A percentile compares a stretch with the other conserved stretches of the same genome.
Evolutionary conservation across 2,329 filamentous ascomycete genomes (phyloP).

Genomic region (Sporothrix globosa): DNA sequence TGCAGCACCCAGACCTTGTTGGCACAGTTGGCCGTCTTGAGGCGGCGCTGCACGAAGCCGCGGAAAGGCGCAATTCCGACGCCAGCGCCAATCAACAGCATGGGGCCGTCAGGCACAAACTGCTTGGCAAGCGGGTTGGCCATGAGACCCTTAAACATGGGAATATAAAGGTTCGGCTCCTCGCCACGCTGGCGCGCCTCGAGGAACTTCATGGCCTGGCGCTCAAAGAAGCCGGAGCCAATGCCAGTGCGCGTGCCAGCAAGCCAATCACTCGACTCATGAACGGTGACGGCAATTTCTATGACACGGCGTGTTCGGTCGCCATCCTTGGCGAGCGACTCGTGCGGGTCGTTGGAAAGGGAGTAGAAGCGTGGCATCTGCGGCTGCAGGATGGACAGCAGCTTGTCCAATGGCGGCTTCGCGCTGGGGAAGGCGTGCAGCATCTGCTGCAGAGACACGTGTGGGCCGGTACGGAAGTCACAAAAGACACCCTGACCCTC

Average conservation of each 20-base stretch:
- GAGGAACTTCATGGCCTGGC: constrained; percentile 74
- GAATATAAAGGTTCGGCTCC: constrained; percentile 70
- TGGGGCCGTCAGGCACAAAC: constrained; percentile 91
- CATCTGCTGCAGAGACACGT: constrained; percentile 83
- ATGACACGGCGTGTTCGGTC: constrained; percentile 76
- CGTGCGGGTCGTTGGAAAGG: constrained; percentile 90
- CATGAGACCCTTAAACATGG: constrained; percentile 99
- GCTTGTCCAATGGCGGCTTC: constrained; percentile 79
- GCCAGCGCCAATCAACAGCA: constrained; percentile 95
- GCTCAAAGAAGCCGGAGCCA: constrained; percentile 90
- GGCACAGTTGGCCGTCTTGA: constrained; percentile 92
- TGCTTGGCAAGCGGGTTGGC: constrained; percentile 90
- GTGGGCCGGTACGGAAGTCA: constrained; percentile 86
- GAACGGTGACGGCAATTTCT: constrained; percentile 95
- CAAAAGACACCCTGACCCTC: constrained; percentile 94
- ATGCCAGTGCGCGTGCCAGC: constrained; percentile 76
- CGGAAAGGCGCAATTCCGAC: constrained; percentile 97
- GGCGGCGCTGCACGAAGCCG: constrained; percentile 90
- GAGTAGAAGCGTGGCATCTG: constrained; percentile 99
- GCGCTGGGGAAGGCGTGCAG: constrained; percentile 90
- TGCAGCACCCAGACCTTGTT: constrained; percentile 98
- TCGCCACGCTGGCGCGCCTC: constrained; percentile 66
- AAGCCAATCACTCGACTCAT: constrained; percentile 81
- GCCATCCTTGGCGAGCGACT: constrained; percentile 64
- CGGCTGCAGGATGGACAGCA: constrained; percentile 79